Evolutionary conservation across 2,329 filamentous ascomycete species (phyloP).

Genomic region (Trichophyton rubrum): DNA sequence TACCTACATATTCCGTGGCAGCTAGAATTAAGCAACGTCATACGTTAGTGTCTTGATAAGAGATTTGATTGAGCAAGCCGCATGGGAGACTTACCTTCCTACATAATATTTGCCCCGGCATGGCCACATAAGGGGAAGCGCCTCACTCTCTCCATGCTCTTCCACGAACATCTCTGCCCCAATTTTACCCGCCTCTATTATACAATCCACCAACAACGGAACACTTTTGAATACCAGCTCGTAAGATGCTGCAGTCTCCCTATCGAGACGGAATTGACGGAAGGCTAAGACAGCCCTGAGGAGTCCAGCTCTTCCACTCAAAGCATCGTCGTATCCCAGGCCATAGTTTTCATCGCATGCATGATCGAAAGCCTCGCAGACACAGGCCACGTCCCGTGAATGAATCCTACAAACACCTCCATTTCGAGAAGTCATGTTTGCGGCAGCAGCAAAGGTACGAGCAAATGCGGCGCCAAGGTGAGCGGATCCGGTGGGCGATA

Average conservation of each 20-base stretch:
- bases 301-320: conserved; percentile 30
- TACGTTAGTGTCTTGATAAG: background rate
- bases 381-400: conserved; percentile 19
- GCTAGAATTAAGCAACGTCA: background rate
- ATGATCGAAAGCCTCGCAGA: conserved; percentile 20
- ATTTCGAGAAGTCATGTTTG: conserved; percentile 7
- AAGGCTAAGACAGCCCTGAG: conserved; percentile 27
- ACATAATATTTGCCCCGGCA: conserved; percentile 27
- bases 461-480: conserved; percentile 20
- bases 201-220: conserved; percentile 22
- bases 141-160: conserved; percentile 20
- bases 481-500: conserved; percentile 26
- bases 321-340: conserved; percentile 28
- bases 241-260: conserved; percentile 14
- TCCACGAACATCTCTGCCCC: conserved; percentile 21
- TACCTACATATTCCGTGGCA: conserved; percentile 16
- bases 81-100: conserved; percentile 24
- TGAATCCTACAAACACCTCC: conserved; percentile 14
- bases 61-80: background rate
- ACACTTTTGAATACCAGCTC: conserved; percentile 19
- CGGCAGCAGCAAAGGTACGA: conserved; percentile 18
- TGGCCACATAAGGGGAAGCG: conserved; percentile 31
- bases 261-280: conserved; percentile 18
- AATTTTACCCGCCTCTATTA: conserved; percentile 24
- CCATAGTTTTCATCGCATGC: conserved; percentile 21